Conservation (phyloP, 2,329 filamentous ascomycete genomes). For the Epichloe uncinata region DNA sequence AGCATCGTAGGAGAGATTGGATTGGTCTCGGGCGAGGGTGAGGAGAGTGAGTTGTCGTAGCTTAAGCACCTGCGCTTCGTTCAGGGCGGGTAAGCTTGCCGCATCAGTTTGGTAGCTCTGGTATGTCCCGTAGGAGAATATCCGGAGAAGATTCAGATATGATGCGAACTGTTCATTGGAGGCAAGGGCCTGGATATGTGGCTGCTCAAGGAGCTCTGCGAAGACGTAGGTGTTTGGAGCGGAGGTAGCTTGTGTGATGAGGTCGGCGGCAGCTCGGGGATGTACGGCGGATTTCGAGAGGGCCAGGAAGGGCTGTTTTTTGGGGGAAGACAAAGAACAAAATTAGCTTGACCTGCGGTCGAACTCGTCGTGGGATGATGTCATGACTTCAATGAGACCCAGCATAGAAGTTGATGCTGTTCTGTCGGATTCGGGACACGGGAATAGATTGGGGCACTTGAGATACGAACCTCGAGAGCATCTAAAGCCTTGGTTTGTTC, state of each 20-base stretch:
- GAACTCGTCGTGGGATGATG: neutral
- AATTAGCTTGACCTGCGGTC: neutral
- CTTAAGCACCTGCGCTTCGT: constrained; percentile 62
- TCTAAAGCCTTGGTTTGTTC: constrained; percentile 58
- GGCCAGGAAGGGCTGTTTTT: constrained; percentile 68
- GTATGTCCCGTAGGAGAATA: constrained; percentile 91
- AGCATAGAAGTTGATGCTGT: neutral
- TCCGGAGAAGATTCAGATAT: constrained; percentile 61
- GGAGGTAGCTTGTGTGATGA: constrained; percentile 81
- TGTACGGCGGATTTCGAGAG: constrained; percentile 78
- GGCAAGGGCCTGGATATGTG: constrained; percentile 63
- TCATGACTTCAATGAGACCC: neutral
- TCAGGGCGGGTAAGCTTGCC: constrained; percentile 53
- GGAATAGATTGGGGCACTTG: neutral
- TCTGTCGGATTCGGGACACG: neutral
- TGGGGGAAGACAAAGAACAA: constrained; percentile 13
- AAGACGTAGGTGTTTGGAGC: constrained; percentile 85
- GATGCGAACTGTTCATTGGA: constrained; percentile 44
- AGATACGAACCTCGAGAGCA: constrained; percentile 40
- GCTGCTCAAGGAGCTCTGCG: constrained; percentile 74
- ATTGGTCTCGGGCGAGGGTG: constrained; percentile 56
- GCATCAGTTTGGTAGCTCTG: constrained; percentile 44
- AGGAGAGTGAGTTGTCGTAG: constrained; percentile 84
- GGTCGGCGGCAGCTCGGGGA: constrained; percentile 70
- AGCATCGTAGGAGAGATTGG: constrained; percentile 57